Percentiles rank a stretch among this genome's conserved stretches.
Conservation (phyloP, 768 basidiomycete genomes). For the Cyclocybe aegerita region DNA sequence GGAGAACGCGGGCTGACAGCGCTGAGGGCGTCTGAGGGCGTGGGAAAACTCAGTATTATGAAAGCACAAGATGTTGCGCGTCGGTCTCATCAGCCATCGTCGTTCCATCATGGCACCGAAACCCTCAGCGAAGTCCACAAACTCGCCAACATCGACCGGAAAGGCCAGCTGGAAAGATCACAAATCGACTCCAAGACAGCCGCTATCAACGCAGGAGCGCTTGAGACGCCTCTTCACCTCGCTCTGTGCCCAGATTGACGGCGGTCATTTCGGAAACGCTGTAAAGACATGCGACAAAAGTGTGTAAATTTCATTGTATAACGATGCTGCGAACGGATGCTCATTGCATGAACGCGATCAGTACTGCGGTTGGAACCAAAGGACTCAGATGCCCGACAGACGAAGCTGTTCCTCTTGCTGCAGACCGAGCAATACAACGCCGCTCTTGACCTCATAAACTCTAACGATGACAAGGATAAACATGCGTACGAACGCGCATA, state of each 20-base stretch:
- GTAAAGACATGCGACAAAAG: conserved; percentile 93
- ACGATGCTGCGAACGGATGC: conserved; percentile 1
- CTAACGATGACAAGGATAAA: conserved; percentile 22
- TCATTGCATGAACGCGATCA: conserved; percentile 26
- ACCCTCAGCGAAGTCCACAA: conserved; percentile 6
- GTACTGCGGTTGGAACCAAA: conserved; percentile 69
- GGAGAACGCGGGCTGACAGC: neutral
- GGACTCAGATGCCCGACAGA: conserved; percentile 73
- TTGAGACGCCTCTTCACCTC: conserved; percentile 70
- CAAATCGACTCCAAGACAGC: conserved; percentile 29
- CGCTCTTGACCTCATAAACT: conserved; percentile 63
- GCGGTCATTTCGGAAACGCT: conserved; percentile 82
- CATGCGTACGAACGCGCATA: conserved; percentile 75
- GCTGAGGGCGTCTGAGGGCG: conserved; percentile 17
- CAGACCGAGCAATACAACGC: conserved; percentile 81
- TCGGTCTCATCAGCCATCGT: no score
- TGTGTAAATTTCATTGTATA: conserved; percentile 34
- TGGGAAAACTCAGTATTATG: conserved; percentile 27
- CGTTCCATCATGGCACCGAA: conserved; percentile 17
- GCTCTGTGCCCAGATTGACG: conserved; percentile 85
- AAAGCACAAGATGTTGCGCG: no score
- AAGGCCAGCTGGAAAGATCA: conserved; percentile 19
- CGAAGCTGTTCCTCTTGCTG: conserved; percentile 84
- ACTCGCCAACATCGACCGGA: conserved; percentile 7
- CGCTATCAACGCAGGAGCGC: conserved; percentile 32